Conservation (phyloP, 148 eudicot species). For the Heliosperma pusillum region DNA sequence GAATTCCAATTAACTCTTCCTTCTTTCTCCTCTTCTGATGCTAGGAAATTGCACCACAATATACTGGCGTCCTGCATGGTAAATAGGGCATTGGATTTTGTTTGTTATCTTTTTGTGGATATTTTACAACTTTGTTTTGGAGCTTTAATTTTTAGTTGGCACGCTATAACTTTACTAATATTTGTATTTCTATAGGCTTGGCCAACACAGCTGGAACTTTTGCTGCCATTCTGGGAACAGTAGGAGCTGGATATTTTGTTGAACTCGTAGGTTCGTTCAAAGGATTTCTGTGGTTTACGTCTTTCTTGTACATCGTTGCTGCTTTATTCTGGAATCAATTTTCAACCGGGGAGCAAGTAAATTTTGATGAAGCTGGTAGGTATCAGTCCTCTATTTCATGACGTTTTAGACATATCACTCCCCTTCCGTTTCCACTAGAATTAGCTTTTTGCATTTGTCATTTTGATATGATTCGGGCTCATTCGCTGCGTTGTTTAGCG, state of each 20-base stretch:
- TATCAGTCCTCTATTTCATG: conserved; percentile 3
- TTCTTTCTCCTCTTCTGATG: conserved; percentile 16
- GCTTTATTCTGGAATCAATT: conserved; percentile 63
- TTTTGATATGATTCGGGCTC: not conserved
- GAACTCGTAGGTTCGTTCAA: conserved; percentile 70
- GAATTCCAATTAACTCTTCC: conserved; percentile 11
- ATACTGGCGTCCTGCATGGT: conserved; percentile 90
- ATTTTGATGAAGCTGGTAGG: conserved; percentile 55
- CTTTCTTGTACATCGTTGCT: conserved; percentile 59
- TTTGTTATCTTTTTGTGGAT: not conserved
- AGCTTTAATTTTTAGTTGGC: not conserved
- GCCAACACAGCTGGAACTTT: conserved; percentile 80
- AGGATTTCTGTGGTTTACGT: conserved; percentile 78
- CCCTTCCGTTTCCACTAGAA: not conserved
- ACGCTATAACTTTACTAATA: not conserved
- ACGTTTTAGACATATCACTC: not conserved
- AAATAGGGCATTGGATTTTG: conserved; percentile 17
- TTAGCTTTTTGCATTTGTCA: not conserved
- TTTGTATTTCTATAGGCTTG: conserved; percentile 46
- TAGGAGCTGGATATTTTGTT: conserved; percentile 88
- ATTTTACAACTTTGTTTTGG: not conserved
- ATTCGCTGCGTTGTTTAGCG: not conserved
- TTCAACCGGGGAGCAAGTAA: conserved; percentile 79
- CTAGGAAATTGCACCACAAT: conserved; percentile 91
- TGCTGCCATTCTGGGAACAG: conserved; percentile 84